A percentile compares a stretch with the other conserved stretches of the same genome.
phyloP scores from a whole-genome alignment of 352 stramenopile genomes.

The Paralagenidium karlingii region DNA sequence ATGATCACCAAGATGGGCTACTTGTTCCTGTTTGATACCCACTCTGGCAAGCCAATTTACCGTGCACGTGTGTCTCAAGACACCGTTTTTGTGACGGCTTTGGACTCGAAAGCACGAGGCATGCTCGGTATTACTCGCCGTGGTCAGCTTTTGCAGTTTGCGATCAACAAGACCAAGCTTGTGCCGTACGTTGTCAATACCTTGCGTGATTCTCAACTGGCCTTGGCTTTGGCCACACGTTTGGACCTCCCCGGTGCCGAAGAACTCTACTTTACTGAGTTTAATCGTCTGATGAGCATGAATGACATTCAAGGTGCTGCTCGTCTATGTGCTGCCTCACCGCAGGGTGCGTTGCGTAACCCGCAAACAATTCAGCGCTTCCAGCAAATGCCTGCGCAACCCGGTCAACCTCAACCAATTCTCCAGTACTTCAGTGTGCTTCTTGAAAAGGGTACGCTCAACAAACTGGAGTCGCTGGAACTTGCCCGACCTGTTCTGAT shows the following conservation, averaged over 20 bases:
- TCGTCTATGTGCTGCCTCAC: slow-evolving; percentile 86
- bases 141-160: slow-evolving; percentile 94
- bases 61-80: slow-evolving; percentile 95
- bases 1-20: slow-evolving; percentile 99
- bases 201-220: slow-evolving; percentile 93
- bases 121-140: slow-evolving; percentile 98
- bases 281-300: slow-evolving; percentile 89
- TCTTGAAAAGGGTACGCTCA: slow-evolving; percentile 96
- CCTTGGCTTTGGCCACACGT: slow-evolving; percentile 91
- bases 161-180: slow-evolving; percentile 95
- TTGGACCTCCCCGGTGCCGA: slow-evolving; percentile 96
- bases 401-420: slow-evolving; percentile 94
- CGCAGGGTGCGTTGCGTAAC: slow-evolving; percentile 88
- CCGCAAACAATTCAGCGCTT: slow-evolving; percentile 98
- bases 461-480: slow-evolving; percentile 99
- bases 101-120: slow-evolving; percentile 88
- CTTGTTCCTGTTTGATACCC: slow-evolving; percentile 99
- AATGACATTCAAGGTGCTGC: slow-evolving; percentile 77
- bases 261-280: slow-evolving; percentile 97
- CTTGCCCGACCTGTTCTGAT: slow-evolving; percentile 95
- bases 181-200: slow-evolving; percentile 99
- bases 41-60: slow-evolving; percentile 98
- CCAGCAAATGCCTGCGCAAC: slow-evolving; percentile 95
- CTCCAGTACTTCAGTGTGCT: slow-evolving; percentile 99
- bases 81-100: slow-evolving; percentile 94